These are phyloP conservation scores for Colletotrichum caudatum DNA, from an alignment of 2,329 filamentous ascomycete species.

Conservation along the genomic window DNA sequence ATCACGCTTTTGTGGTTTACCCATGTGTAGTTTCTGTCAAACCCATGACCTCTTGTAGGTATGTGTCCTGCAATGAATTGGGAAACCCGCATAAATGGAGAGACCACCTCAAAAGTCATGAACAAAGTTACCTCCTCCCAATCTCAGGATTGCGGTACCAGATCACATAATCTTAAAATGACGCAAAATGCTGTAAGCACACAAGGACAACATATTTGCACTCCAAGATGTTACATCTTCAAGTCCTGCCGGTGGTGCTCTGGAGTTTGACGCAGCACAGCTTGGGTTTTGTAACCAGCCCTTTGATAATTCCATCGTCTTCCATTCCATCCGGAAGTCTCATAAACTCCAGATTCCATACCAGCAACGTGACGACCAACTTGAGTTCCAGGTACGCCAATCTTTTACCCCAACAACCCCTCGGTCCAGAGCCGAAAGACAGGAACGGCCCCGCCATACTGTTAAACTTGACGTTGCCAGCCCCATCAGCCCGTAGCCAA, in stretches of 20 bases:
- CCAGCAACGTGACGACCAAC: conserved; percentile 5
- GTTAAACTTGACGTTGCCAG: not conserved
- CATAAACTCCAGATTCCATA: conserved; percentile 11
- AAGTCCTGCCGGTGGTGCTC: not conserved
- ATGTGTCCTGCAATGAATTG: not conserved
- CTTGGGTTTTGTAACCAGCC: conserved; percentile 5
- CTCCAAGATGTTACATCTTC: not conserved
- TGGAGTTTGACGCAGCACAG: conserved; percentile 8
- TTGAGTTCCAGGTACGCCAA: conserved; percentile 18
- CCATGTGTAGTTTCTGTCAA: rapidly evolving
- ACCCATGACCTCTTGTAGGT: too few species aligned
- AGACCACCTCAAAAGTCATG: not conserved
- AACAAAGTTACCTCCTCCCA: not conserved
- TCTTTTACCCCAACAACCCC: conserved; percentile 16
- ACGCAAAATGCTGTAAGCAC: rapidly evolving
- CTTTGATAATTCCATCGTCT: not conserved
- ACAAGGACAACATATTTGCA: not conserved
- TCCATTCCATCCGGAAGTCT: not conserved
- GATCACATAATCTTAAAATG: not conserved
- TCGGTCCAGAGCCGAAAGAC: not conserved
- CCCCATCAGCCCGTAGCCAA: not conserved
- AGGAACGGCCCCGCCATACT: conserved; percentile 2
- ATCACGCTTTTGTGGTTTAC: not conserved
- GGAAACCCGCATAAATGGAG: too few species aligned
- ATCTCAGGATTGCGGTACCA: not conserved